Conservation (phyloP, 768 basidiomycete species). For the Boletus sp. region DNA sequence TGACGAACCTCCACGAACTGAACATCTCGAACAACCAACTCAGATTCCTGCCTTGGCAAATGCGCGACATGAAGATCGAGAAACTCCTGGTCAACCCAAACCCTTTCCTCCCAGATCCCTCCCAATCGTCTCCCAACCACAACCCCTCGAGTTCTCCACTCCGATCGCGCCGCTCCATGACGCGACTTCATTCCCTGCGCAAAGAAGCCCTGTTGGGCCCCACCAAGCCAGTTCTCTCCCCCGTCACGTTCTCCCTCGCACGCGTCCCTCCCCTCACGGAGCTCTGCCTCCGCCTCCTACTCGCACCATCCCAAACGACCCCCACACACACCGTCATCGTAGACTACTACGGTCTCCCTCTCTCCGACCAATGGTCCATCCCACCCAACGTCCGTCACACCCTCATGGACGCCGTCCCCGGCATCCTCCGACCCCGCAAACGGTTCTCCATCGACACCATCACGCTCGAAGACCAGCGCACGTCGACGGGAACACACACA, state of each 20-base stretch:
- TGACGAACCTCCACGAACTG: conserved; percentile 54
- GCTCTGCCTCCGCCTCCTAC: conserved; percentile 36
- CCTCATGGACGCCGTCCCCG: conserved; percentile 29
- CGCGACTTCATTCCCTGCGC: conserved; percentile 10
- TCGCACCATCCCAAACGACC: conserved; percentile 23
- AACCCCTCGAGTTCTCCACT: neutral
- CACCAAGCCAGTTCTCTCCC: conserved; percentile 16
- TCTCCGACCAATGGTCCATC: conserved; percentile 29
- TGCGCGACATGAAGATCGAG: conserved; percentile 52
- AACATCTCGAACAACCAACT: conserved; percentile 61
- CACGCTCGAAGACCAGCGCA: neutral
- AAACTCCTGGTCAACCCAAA: conserved; percentile 54
- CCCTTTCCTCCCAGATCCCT: conserved; percentile 46
- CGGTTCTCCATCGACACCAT: conserved; percentile 11
- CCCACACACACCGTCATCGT: conserved; percentile 15
- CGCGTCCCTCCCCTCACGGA: conserved; percentile 34
- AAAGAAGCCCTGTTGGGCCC: neutral
- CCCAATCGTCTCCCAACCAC: conserved; percentile 11
- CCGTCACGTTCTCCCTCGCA: conserved; percentile 18
- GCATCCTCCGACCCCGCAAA: conserved; percentile 24
- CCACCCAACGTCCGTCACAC: conserved; percentile 24
- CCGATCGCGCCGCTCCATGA: conserved; percentile 12
- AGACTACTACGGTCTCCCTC: conserved; percentile 28
- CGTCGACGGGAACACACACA: neutral
- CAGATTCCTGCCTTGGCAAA: conserved; percentile 60